A percentile compares a stretch with the other conserved stretches of the same genome.
Conservation (phyloP, 306 rosid species). For the Prunus dulcis region DNA sequence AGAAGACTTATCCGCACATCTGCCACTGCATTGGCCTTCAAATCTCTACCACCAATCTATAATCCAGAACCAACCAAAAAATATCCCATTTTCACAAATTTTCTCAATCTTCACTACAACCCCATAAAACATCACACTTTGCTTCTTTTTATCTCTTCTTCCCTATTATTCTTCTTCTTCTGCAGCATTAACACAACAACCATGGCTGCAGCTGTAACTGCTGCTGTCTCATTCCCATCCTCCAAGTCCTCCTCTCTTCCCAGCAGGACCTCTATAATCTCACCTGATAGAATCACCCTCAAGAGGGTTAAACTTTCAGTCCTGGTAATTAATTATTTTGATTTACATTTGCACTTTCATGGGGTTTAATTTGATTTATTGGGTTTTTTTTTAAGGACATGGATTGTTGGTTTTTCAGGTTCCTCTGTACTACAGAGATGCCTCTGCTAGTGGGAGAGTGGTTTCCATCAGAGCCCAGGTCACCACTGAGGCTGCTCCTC, state of each 20-base stretch:
- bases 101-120: conserved; percentile 12
- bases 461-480: conserved; percentile 78
- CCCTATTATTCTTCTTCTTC: conserved; percentile 8
- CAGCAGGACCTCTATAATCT: conserved; percentile 41
- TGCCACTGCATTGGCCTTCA: conserved; percentile 52
- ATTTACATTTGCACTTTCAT: background rate
- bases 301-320: conserved; percentile 48
- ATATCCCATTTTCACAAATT: background rate
- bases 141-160: conserved; percentile 4
- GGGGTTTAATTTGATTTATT: background rate
- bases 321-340: background rate
- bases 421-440: conserved; percentile 49
- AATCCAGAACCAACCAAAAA: conserved; percentile 37
- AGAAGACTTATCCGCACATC: conserved; percentile 62
- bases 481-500: conserved; percentile 79
- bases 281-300: conserved; percentile 57
- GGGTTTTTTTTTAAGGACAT: background rate
- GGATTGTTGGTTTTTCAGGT: conserved; percentile 35
- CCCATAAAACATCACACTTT: conserved; percentile 17
- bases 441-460: conserved; percentile 44
- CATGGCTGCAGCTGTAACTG: conserved; percentile 92
- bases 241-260: conserved; percentile 66
- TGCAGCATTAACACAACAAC: conserved; percentile 9
- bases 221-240: conserved; percentile 82
- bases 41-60: conserved; percentile 86